Evolutionary conservation across 169 alveolate genomes (phyloP).

Genomic region (Eimeria maxima): DNA sequence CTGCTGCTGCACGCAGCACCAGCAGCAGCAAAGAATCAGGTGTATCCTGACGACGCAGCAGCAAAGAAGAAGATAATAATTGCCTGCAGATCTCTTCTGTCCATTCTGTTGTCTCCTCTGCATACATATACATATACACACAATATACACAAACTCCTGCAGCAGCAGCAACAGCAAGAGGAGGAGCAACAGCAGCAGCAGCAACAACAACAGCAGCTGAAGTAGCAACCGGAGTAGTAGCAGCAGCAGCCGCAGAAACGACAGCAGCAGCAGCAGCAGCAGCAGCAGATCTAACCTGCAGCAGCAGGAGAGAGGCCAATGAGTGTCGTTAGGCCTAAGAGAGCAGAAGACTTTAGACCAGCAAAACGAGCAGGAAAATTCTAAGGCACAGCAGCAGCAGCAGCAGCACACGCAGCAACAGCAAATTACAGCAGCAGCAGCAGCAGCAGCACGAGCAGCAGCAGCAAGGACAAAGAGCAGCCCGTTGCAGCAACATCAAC

Average conservation of each 20-base stretch:
- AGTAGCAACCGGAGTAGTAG: too few relatives aligned
- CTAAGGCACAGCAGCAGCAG: not conserved
- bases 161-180: not conserved
- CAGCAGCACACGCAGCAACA: too few relatives aligned
- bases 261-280: too few relatives aligned
- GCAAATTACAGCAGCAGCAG: too few relatives aligned
- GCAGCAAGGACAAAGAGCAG: conserved; percentile 20
- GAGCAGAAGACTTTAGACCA: conserved; percentile 76
- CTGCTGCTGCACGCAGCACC: conserved; percentile 52
- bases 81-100: conserved; percentile 34
- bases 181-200: not conserved
- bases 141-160: not conserved
- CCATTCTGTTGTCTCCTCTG: conserved; percentile 36
- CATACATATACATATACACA: not conserved
- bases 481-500: too few relatives aligned
- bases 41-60: conserved; percentile 20
- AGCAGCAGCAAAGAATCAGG: conserved; percentile 29
- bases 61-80: conserved; percentile 31
- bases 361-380: conserved; percentile 76
- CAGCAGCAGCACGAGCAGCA: not conserved
- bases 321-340: conserved; percentile 43
- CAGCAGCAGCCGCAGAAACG: not conserved
- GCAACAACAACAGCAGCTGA: not conserved
- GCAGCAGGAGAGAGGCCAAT: conserved; percentile 45
- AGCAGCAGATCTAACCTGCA: not conserved